Evolutionary conservation across 148 eudicot species (phyloP).

Genomic region (Silene conica): DNA sequence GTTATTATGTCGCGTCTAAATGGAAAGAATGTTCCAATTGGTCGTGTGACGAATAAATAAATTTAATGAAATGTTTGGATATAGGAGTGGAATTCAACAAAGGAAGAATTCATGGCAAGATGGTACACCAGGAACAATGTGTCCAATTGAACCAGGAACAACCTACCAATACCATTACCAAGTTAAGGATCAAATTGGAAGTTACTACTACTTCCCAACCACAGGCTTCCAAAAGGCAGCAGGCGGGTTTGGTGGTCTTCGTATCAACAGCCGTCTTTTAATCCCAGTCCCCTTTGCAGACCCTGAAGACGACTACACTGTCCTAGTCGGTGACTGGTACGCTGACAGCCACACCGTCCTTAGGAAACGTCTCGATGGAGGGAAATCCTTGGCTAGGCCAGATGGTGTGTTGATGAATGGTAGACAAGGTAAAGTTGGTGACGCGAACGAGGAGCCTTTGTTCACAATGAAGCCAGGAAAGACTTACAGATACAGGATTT

Average conservation of each 20-base stretch:
- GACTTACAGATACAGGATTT: constrained; percentile 59
- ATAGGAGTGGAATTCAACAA: constrained; percentile 55
- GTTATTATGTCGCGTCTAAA: too few species aligned
- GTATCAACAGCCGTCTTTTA: constrained; percentile 40
- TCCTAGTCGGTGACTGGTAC: constrained; percentile 67
- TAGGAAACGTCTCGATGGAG: constrained; percentile 36
- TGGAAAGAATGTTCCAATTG: too few species aligned
- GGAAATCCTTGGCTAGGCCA: constrained; percentile 48
- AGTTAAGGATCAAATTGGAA: constrained; percentile 67
- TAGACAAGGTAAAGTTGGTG: constrained; percentile 35
- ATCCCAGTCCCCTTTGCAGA: constrained; percentile 52
- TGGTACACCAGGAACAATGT: constrained; percentile 50
- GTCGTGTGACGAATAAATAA: too few species aligned
- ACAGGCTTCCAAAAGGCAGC: constrained; percentile 40
- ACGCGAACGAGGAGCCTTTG: constrained; percentile 25
- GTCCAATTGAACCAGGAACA: constrained; percentile 53
- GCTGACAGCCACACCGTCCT: constrained; percentile 37
- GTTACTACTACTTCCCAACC: constrained; percentile 49
- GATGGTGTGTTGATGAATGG: constrained; percentile 61
- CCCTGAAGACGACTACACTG: constrained; percentile 54
- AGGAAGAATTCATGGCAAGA: constrained; percentile 71
- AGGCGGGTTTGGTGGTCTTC: constrained; percentile 49
- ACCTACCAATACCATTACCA: constrained; percentile 57
- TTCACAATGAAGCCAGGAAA: constrained; percentile 45
- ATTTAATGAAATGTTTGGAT: not conserved